phyloP scores from a whole-genome alignment of 2,329 filamentous ascomycete genomes.

The Trichoderma endophyticum region DNA sequence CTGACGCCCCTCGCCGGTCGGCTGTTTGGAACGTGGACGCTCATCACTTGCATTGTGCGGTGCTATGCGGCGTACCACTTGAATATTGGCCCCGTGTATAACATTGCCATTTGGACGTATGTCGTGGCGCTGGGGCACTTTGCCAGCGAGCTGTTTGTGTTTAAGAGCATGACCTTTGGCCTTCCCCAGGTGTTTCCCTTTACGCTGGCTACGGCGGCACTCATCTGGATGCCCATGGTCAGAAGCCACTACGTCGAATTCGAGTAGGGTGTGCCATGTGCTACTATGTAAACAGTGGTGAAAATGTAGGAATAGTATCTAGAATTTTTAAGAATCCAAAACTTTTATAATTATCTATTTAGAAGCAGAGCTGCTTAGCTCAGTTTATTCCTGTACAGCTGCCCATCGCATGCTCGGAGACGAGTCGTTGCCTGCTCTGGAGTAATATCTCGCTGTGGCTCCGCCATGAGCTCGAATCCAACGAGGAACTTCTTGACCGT shows the following conservation, averaged over 20 bases:
- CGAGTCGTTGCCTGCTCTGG: slow-evolving; percentile 87
- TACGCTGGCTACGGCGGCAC: slow-evolving; percentile 46
- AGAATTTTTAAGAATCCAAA: not conserved
- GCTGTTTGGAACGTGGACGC: slow-evolving; percentile 85
- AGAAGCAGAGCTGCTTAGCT: slow-evolving; percentile 18
- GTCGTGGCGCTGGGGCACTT: slow-evolving; percentile 75
- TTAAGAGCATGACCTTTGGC: slow-evolving; percentile 67
- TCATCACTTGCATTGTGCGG: slow-evolving; percentile 72
- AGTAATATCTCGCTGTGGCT: slow-evolving; percentile 97
- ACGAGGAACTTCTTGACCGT: slow-evolving; percentile 96
- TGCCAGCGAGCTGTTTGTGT: slow-evolving; percentile 74
- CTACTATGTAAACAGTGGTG: not conserved
- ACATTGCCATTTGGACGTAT: slow-evolving; percentile 80
- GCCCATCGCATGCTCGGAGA: slow-evolving; percentile 71
- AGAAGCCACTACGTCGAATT: slow-evolving; percentile 64
- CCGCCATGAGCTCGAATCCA: slow-evolving; percentile 92
- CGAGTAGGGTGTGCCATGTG: slow-evolving; percentile 23
- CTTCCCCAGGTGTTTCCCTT: slow-evolving; percentile 56
- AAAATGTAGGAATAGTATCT: not conserved
- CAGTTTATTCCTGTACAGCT: slow-evolving; percentile 72
- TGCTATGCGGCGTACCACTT: slow-evolving; percentile 84
- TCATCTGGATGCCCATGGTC: slow-evolving; percentile 64
- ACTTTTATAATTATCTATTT: not conserved
- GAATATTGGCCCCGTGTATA: slow-evolving; percentile 67
- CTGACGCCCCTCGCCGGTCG: slow-evolving; percentile 74